These are phyloP conservation scores for Guillardia theta DNA, from an alignment of 78 protist genomes.

Conservation along the genomic window DNA sequence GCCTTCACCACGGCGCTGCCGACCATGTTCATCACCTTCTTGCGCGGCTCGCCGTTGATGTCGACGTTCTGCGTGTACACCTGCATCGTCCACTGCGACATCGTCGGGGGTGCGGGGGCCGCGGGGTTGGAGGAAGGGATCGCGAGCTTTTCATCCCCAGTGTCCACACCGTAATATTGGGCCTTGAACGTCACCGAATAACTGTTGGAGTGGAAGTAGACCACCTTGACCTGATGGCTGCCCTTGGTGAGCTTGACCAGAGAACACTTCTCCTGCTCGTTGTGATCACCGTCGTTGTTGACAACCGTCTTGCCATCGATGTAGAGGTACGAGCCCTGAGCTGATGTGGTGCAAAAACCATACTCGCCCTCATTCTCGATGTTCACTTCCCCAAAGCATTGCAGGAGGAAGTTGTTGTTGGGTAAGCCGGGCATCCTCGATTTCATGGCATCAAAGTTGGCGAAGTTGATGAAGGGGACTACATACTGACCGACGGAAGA, in stretches of 20 bases:
- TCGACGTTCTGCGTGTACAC: background rate
- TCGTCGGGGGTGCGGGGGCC: background rate
- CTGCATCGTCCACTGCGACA: background rate
- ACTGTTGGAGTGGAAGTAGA: background rate
- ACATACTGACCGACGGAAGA: too few species aligned
- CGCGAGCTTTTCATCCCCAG: too few species aligned
- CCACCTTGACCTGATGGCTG: background rate
- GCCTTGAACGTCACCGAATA: too few species aligned
- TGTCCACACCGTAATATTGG: too few species aligned
- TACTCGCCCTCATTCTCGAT: background rate
- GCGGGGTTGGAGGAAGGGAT: too few species aligned
- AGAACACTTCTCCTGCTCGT: background rate
- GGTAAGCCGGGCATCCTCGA: too few species aligned
- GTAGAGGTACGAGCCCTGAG: background rate
- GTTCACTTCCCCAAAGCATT: too few species aligned
- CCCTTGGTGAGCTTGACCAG: background rate
- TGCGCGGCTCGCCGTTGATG: background rate
- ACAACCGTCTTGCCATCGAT: background rate
- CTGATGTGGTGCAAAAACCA: background rate
- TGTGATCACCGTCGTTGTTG: background rate
- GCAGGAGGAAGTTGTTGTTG: too few species aligned
- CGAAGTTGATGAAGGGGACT: too few species aligned
- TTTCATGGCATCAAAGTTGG: too few species aligned
- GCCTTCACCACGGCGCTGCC: too few species aligned
- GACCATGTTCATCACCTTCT: too few species aligned